Evolutionary conservation across 2,329 filamentous ascomycete genomes (phyloP).

Genomic region (Aspergillus terreus): DNA sequence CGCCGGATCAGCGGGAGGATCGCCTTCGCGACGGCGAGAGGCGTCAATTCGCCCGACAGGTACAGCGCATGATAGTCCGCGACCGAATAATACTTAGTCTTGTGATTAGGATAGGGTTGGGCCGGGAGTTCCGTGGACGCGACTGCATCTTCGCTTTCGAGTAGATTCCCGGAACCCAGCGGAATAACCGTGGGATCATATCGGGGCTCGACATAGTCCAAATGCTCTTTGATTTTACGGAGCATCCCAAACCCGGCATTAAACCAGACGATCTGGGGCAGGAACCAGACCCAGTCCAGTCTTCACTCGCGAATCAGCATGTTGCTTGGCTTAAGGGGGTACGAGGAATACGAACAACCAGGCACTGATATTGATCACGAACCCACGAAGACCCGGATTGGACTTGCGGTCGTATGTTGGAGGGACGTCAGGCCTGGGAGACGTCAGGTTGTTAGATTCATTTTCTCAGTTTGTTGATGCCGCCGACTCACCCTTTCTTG

Average conservation of each 20-base stretch:
- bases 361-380: constrained; percentile 4
- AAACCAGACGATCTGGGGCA: constrained; percentile 60
- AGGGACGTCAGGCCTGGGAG: constrained; percentile 3
- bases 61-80: constrained; percentile 73
- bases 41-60: constrained; percentile 61
- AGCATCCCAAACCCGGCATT: constrained; percentile 61
- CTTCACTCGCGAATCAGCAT: constrained; percentile 21
- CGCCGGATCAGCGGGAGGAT: constrained; percentile 64
- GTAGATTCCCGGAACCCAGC: not conserved
- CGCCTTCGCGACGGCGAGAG: constrained; percentile 62
- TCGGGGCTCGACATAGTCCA: constrained; percentile 48
- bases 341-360: constrained; percentile 4
- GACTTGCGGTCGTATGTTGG: constrained; percentile 7
- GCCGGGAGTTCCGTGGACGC: not conserved
- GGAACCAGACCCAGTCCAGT: constrained; percentile 50
- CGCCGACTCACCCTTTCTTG: constrained; percentile 3
- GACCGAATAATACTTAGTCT: constrained; percentile 55
- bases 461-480: too few relatives aligned
- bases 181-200: constrained; percentile 48
- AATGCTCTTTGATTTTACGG: constrained; percentile 43
- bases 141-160: not conserved
- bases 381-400: constrained; percentile 7
- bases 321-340: not conserved
- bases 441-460: too few relatives aligned
- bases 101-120: not conserved